phyloP scores from a whole-genome alignment of 148 eudicot genomes.

The Fagopyrum tataricum region DNA sequence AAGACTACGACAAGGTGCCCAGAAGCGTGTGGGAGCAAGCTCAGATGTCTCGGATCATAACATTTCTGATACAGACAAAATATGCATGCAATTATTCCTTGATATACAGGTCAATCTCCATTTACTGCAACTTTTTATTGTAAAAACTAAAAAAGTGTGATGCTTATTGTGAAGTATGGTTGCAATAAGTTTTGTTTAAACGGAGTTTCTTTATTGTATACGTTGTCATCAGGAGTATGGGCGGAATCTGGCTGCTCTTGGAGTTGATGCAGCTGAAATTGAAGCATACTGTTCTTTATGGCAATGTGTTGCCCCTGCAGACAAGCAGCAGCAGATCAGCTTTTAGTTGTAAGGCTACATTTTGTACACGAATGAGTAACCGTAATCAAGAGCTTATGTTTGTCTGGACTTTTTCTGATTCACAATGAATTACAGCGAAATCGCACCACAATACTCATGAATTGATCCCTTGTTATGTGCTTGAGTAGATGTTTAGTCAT shows the following conservation, averaged over 20 bases:
- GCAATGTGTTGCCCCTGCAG: conserved; percentile 83
- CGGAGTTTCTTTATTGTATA: not conserved
- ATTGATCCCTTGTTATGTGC: not conserved
- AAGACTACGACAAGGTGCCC: conserved; percentile 78
- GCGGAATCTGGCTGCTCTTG: conserved; percentile 72
- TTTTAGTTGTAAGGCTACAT: conserved; percentile 33
- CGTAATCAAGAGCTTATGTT: not conserved
- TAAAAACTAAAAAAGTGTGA: not conserved
- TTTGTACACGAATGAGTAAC: not conserved
- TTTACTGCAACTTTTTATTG: not conserved
- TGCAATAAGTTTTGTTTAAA: not conserved
- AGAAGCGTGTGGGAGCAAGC: conserved; percentile 78
- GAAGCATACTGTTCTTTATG: conserved; percentile 65
- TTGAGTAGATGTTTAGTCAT: not conserved
- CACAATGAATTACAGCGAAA: not conserved
- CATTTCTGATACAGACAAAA: conserved; percentile 81
- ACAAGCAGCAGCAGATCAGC: conserved; percentile 45
- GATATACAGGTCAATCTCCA: conserved; percentile 67
- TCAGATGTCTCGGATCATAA: conserved; percentile 67
- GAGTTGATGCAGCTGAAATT: conserved; percentile 71
- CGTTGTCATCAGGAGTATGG: conserved; percentile 62
- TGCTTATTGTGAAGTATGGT: not conserved
- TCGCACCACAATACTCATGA: not conserved
- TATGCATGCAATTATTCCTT: conserved; percentile 90
- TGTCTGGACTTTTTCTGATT: not conserved